Conservation (phyloP, 2,329 filamentous ascomycete species). For the Rugonectria rugulosa region DNA sequence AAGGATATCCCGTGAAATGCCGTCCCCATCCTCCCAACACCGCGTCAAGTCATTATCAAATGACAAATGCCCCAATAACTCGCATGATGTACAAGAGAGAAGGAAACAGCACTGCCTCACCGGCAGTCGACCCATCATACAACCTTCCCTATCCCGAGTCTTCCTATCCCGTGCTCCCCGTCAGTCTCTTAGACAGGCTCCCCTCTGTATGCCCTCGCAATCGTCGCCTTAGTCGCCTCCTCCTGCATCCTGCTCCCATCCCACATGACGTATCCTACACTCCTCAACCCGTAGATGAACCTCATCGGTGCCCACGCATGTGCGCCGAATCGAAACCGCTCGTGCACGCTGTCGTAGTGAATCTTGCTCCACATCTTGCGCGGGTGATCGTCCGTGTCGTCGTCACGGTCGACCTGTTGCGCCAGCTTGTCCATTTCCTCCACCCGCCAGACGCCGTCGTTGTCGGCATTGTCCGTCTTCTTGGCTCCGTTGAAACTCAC, state of each 20-base stretch:
- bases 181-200: constrained; percentile 22
- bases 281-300: constrained; percentile 28
- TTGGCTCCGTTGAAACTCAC: constrained; percentile 24
- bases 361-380: constrained; percentile 29
- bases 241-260: constrained; percentile 29
- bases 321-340: constrained; percentile 26
- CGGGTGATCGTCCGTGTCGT: constrained; percentile 23
- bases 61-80: neutral
- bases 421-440: constrained; percentile 31
- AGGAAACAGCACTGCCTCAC: no score
- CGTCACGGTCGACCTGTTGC: constrained; percentile 25
- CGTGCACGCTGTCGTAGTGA: constrained; percentile 25
- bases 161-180: neutral
- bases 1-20: neutral
- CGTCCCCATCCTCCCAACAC: neutral
- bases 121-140: neutral
- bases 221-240: constrained; percentile 21
- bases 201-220: constrained; percentile 31
- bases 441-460: constrained; percentile 18
- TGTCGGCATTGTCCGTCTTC: constrained; percentile 2
- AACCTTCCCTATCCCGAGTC: neutral
- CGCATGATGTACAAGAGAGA: neutral
- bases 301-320: constrained; percentile 28
- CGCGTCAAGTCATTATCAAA: neutral
- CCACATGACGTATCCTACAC: constrained; percentile 34